Evolutionary conservation across 345 rosid genomes (phyloP).

Genomic region (Gossypium mustelinum): DNA sequence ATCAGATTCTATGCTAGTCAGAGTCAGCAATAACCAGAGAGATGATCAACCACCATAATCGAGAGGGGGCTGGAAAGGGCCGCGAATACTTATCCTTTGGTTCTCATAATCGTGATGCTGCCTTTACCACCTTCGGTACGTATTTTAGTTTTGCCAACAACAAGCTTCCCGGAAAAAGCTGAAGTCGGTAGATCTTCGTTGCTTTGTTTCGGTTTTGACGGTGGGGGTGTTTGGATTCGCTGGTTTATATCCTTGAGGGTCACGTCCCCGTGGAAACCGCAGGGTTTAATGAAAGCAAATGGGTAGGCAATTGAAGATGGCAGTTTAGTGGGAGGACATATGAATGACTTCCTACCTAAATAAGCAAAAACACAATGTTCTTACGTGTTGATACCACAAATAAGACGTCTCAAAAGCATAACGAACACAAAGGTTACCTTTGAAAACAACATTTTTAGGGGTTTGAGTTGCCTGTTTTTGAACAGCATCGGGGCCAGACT

Average conservation of each 20-base stretch:
- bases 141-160: conserved; percentile 92
- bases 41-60: conserved; percentile 19
- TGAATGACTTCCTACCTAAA: conserved; percentile 67
- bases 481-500: conserved; percentile 34
- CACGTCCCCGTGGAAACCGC: conserved; percentile 78
- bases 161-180: conserved; percentile 98
- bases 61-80: conserved; percentile 19
- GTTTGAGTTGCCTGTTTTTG: conserved; percentile 49
- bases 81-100: conserved; percentile 56
- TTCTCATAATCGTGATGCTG: conserved; percentile 95
- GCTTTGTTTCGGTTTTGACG: conserved; percentile 45
- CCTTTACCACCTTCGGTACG: conserved; percentile 99
- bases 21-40: conserved; percentile 25
- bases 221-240: conserved; percentile 65
- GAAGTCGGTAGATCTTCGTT: conserved; percentile 77
- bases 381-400: background rate
- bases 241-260: conserved; percentile 96
- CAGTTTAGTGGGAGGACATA: conserved; percentile 57
- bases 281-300: conserved; percentile 91
- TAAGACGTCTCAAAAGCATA: background rate
- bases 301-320: conserved; percentile 86
- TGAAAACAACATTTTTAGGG: conserved; percentile 60
- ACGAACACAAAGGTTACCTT: conserved; percentile 40
- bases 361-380: background rate
- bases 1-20: conserved; percentile 11